Conservation (phyloP, 805 yeast genomes). For the Candida wancherniae region DNA sequence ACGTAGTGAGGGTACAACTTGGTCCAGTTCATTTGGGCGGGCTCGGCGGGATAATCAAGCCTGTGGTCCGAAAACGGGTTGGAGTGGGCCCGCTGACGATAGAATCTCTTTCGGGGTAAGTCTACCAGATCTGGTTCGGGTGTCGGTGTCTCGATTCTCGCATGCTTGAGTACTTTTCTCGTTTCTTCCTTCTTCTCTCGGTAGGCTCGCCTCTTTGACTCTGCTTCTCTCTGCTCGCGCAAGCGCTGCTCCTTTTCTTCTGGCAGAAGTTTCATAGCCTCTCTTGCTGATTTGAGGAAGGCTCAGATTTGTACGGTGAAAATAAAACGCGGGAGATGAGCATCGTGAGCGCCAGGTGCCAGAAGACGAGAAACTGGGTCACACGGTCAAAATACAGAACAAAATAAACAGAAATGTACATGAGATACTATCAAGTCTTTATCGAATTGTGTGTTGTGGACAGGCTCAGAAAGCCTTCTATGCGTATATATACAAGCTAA, state of each 20-base stretch:
- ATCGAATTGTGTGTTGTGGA: too few relatives aligned
- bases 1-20: conserved; percentile 62
- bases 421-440: too few relatives aligned
- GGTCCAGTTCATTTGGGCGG: conserved; percentile 85
- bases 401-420: too few relatives aligned
- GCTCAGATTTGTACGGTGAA: too few relatives aligned
- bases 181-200: conserved; percentile 44
- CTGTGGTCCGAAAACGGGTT: conserved; percentile 96
- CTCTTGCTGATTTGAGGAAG: too few relatives aligned
- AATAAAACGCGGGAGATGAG: too few relatives aligned
- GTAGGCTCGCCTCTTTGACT: conserved; percentile 43
- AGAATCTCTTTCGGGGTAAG: conserved; percentile 79
- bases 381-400: too few relatives aligned
- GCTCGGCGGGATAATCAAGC: conserved; percentile 79
- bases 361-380: too few relatives aligned
- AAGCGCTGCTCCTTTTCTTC: conserved; percentile 16
- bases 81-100: conserved; percentile 96
- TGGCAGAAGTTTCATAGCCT: too few relatives aligned
- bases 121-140: conserved; percentile 33
- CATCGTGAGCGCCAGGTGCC: too few relatives aligned
- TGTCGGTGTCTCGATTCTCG: conserved; percentile 36
- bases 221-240: conserved; percentile 17
- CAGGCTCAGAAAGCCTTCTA: too few relatives aligned
- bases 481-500: conserved; percentile 9
- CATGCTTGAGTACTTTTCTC: conserved; percentile 42